Percentiles rank a stretch among this genome's conserved stretches.
Conservation (phyloP, 345 rosid genomes). For the Sisymbrium irio region DNA sequence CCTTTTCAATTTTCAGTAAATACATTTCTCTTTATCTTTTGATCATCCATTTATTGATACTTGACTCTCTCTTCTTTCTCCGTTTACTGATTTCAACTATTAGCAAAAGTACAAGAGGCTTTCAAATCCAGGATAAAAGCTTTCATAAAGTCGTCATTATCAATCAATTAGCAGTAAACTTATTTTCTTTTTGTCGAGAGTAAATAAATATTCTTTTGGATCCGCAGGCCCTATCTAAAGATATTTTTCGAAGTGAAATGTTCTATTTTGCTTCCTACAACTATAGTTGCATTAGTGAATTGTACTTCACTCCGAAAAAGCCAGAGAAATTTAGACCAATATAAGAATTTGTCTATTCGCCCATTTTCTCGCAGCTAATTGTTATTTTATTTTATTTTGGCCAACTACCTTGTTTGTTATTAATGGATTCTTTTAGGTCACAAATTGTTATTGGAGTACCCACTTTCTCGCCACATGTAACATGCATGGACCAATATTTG, state of each 20-base stretch:
- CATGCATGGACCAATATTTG: background rate
- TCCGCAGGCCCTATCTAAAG: background rate
- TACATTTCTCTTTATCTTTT: background rate
- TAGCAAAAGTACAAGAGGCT: background rate
- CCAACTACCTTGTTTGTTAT: background rate
- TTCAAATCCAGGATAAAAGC: background rate
- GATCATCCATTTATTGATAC: background rate
- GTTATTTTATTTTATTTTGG: background rate
- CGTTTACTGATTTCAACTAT: background rate
- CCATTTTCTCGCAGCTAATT: background rate
- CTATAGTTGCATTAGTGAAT: background rate
- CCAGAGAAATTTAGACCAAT: background rate
- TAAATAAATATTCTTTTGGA: background rate
- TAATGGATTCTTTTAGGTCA: background rate
- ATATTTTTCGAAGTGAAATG: background rate
- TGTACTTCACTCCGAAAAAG: background rate
- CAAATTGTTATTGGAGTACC: background rate
- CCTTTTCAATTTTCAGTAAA: background rate
- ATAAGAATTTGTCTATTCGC: background rate
- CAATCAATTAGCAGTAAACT: background rate
- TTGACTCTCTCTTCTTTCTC: no score
- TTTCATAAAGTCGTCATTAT: background rate
- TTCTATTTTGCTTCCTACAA: background rate
- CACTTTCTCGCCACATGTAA: slow-evolving; percentile 19
- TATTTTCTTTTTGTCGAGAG: background rate